These are phyloP conservation scores for Lactarius vividus DNA, from an alignment of 768 basidiomycete genomes.

Conservation along the genomic window DNA sequence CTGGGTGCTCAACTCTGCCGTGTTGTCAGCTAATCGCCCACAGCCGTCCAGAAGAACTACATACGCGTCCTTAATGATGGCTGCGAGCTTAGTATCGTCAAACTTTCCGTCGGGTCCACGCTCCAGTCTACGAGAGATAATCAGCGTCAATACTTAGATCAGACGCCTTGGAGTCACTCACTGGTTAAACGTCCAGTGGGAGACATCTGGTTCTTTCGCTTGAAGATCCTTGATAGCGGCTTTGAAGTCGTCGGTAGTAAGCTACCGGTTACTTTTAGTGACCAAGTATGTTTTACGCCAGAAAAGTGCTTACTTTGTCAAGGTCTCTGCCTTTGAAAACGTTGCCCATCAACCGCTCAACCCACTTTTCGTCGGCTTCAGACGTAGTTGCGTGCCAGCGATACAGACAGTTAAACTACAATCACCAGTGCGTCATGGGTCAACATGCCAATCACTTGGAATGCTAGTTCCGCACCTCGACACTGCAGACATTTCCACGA, in stretches of 20 bases:
- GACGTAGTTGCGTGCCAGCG: constrained; percentile 87
- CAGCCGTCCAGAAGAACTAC: constrained; percentile 30
- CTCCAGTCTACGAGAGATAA: constrained; percentile 43
- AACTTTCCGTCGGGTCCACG: constrained; percentile 62
- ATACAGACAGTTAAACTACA: constrained; percentile 80
- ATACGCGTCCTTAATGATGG: constrained; percentile 63
- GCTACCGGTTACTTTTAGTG: constrained; percentile 25
- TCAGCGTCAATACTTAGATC: background rate
- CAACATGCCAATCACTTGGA: background rate
- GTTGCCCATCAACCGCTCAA: constrained; percentile 44
- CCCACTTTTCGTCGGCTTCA: constrained; percentile 68
- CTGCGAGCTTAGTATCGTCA: constrained; percentile 68
- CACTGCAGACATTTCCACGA: constrained; percentile 76
- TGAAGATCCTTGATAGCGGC: constrained; percentile 41
- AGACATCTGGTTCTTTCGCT: constrained; percentile 43
- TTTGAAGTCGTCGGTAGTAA: constrained; percentile 53
- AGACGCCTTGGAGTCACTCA: constrained; percentile 33
- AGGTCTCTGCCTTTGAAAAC: constrained; percentile 53
- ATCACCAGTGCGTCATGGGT: background rate
- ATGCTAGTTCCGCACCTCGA: constrained; percentile 50
- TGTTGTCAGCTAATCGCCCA: background rate
- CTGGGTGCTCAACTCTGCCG: constrained; percentile 65
- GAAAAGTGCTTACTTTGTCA: constrained; percentile 36
- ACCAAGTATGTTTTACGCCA: background rate
- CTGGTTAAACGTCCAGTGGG: constrained; percentile 68